Conservation (phyloP, 139 green algal genomes). For the Penium margaritaceum region DNA sequence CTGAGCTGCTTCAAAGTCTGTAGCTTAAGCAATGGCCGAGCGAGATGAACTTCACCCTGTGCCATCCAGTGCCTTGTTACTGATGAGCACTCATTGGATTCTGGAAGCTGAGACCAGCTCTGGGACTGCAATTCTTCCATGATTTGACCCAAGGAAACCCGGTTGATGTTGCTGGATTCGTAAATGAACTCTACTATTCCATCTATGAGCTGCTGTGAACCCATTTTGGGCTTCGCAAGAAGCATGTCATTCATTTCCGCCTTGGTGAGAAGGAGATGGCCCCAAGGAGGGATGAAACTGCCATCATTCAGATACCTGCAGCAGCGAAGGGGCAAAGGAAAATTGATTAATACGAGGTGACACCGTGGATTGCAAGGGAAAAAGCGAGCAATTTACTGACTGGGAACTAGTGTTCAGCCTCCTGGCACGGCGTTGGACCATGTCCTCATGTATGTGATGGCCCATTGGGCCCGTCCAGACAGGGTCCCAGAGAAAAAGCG, state of each 20-base stretch:
- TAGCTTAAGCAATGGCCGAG: not conserved
- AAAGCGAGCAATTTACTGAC: not conserved
- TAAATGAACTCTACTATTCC: conserved; percentile 21
- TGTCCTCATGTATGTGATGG: conserved; percentile 26
- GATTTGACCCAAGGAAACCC: not conserved
- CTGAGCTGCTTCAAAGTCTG: not conserved
- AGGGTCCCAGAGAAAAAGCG: conserved; percentile 10
- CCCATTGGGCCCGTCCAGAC: conserved; percentile 24
- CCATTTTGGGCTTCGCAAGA: not conserved
- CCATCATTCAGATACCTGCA: conserved; percentile 15
- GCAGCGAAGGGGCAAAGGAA: not conserved
- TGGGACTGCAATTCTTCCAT: not conserved
- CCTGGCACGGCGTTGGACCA: conserved; percentile 20
- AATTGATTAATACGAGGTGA: not conserved
- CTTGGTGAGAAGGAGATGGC: not conserved
- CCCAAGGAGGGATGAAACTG: conserved; percentile 20
- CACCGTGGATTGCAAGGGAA: not conserved
- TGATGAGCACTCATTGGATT: not conserved
- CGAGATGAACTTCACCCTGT: not conserved
- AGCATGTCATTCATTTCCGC: not conserved
- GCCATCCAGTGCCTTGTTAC: conserved; percentile 1
- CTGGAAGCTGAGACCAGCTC: not conserved
- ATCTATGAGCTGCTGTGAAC: conserved; percentile 9
- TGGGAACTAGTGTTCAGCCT: conserved; percentile 2
- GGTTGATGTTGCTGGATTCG: conserved; percentile 7